Conservation (phyloP, 164 flowering plant genomes). For the Pachysandra terminalis region DNA sequence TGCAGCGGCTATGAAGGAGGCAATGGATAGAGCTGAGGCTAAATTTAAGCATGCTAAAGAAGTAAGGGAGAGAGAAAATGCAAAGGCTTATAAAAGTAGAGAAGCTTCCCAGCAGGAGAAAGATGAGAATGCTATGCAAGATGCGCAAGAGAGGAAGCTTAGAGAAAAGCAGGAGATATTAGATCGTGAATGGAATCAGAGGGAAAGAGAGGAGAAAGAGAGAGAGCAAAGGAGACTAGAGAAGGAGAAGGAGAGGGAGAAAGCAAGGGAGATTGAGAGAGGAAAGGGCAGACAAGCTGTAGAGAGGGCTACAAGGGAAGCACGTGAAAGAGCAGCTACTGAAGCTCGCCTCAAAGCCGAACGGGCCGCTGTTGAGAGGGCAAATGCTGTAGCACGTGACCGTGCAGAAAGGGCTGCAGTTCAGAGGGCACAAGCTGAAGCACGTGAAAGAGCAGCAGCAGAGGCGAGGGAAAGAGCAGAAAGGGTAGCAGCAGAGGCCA, state of each 20-base stretch:
- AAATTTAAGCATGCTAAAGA: slow-evolving; percentile 82
- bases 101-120: slow-evolving; percentile 48
- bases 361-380: slow-evolving; percentile 66
- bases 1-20: slow-evolving; percentile 80
- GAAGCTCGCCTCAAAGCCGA: slow-evolving; percentile 71
- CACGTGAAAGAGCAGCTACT: slow-evolving; percentile 70
- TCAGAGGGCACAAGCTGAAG: slow-evolving; percentile 87
- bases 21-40: slow-evolving; percentile 91
- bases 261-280: too few relatives aligned
- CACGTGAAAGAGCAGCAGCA: slow-evolving; percentile 83
- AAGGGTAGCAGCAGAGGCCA: slow-evolving; percentile 80
- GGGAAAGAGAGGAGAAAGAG: slow-evolving; percentile 70
- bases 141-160: slow-evolving; percentile 44
- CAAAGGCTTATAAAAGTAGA: slow-evolving; percentile 56
- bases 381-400: slow-evolving; percentile 55
- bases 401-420: slow-evolving; percentile 91
- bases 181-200: slow-evolving; percentile 53
- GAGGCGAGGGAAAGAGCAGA: slow-evolving; percentile 82
- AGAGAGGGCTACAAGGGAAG: slow-evolving; percentile 82
- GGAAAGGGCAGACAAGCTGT: slow-evolving; percentile 93
- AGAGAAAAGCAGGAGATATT: slow-evolving; percentile 55
- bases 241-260: slow-evolving; percentile 49
- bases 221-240: slow-evolving; percentile 54
- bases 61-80: slow-evolving; percentile 71
- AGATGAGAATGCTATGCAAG: slow-evolving; percentile 46